Conservation (phyloP, 441 rosid species). For the Erodium trifolium region DNA sequence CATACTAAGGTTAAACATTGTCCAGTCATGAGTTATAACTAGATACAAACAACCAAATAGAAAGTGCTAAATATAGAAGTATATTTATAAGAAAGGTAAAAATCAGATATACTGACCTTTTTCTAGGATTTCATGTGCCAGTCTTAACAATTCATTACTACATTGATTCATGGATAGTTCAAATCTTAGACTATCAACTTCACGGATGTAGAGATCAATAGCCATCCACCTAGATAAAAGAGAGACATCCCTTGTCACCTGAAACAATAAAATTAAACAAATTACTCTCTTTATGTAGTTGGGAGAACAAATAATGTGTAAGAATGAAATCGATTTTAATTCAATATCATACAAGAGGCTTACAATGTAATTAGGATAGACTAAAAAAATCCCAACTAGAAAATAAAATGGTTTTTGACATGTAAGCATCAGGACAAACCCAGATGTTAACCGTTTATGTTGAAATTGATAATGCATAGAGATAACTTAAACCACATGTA, state of each 20-base stretch:
- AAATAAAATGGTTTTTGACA: too few relatives aligned
- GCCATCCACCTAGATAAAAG: slow-evolving; percentile 98
- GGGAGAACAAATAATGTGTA: background rate
- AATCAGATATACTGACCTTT: slow-evolving; percentile 38
- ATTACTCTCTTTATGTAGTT: background rate
- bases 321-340: background rate
- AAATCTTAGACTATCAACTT: slow-evolving; percentile 84
- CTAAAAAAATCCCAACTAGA: too few relatives aligned
- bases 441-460: too few relatives aligned
- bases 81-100: background rate
- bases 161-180: slow-evolving; percentile 81
- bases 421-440: too few relatives aligned
- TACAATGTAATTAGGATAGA: too few relatives aligned
- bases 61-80: background rate
- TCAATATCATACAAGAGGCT: background rate
- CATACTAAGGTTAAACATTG: background rate
- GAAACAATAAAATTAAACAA: slow-evolving; percentile 23
- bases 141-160: slow-evolving; percentile 50
- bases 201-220: slow-evolving; percentile 78
- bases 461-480: too few relatives aligned
- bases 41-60: background rate
- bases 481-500: too few relatives aligned
- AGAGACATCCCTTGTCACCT: slow-evolving; percentile 90
- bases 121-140: slow-evolving; percentile 79
- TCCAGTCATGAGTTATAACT: background rate